Evolutionary conservation across 2,329 filamentous ascomycete genomes (phyloP), one percentile per base, ranked within the genome.

Genomic region (Erysiphe pulchra): DNA sequence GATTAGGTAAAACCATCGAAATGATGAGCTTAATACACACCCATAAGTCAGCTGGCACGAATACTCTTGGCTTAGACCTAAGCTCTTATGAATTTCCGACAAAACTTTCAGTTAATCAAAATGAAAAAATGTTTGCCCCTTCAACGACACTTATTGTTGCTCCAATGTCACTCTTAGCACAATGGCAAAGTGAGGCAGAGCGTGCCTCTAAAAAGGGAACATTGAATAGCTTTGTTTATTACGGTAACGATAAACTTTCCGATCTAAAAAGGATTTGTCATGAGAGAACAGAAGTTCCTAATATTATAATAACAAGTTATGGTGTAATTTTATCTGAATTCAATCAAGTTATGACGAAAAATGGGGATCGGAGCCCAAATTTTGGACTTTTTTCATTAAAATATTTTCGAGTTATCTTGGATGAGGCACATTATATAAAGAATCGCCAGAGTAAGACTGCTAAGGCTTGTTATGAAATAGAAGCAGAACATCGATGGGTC

Each of bases 1-100:
- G 90, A 42, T 67, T 98, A 1, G 90, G 90, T 32, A 98, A 98
- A 64, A 98, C 90, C 0, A 95, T 98, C 45, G 87, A 98, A 57
- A 95, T 98, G 85, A 73, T 98, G 50, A 90, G 84, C 61, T 65
- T 98, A 44, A 72, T 98, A 5, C 90, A 98, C 58, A 74, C 82
- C 0, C 82, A 95, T 58, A 75, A 72, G 50, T 77, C 75, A 3
- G 61, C 63, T n/a, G 52, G 55, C 6, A 47, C 30, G 11, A 48
- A 33, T 14, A 48, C 52, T 28, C 36, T 47, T 32, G 46, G 16
- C 45, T 43, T 17, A n/a, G 4, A 17, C 4, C 43, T 48, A 4
- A 70, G 67, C 4, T 65, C 80, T 18, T 75, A 74, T 50, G 64
- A 68, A 40, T 65, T 90, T 5, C 69, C 75, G 7, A 69, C 75